Evolutionary conservation across 768 basidiomycete species (phyloP).

Genomic region (Rhizopogon salebrosus): DNA sequence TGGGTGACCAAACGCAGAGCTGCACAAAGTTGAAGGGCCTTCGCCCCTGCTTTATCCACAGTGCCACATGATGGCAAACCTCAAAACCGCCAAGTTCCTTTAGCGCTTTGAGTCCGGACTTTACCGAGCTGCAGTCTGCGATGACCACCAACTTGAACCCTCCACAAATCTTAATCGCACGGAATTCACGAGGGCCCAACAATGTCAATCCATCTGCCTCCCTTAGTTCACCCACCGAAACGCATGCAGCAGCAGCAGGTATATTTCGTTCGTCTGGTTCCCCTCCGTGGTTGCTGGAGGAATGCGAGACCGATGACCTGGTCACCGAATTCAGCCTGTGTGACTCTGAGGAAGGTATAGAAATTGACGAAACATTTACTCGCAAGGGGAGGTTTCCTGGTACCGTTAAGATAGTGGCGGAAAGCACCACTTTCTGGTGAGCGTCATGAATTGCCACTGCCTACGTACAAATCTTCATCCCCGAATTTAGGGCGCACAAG

Average conservation of each 20-base stretch:
- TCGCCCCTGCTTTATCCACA: too few relatives aligned
- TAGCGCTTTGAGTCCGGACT: neutral
- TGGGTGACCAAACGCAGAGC: too few relatives aligned
- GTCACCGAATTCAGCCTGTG: slow-evolving; percentile 65
- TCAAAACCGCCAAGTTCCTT: too few relatives aligned
- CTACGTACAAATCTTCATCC: slow-evolving; percentile 5
- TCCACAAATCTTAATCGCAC: slow-evolving; percentile 83
- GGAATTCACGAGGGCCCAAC: slow-evolving; percentile 72
- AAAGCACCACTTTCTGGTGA: slow-evolving; percentile 87
- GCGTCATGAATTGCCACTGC: slow-evolving; percentile 22
- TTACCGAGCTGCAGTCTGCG: neutral
- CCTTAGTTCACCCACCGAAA: slow-evolving; percentile 81
- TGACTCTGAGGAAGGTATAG: slow-evolving; percentile 66
- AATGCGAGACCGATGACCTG: slow-evolving; percentile 64
- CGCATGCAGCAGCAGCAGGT: slow-evolving; percentile 81
- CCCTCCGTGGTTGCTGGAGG: slow-evolving; percentile 76
- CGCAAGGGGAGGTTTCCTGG: slow-evolving; percentile 67
- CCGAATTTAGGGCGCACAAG: slow-evolving; percentile 70
- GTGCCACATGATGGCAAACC: too few relatives aligned
- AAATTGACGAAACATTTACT: slow-evolving; percentile 77
- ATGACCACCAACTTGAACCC: slow-evolving; percentile 79
- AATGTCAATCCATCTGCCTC: slow-evolving; percentile 77
- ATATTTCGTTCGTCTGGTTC: slow-evolving; percentile 79
- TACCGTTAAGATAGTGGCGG: slow-evolving; percentile 87
- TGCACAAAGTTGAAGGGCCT: too few relatives aligned